Base-by-base conservation (phyloP, 2,329 filamentous ascomycete genomes). In the Arthrobotrys sinensis region DNA sequence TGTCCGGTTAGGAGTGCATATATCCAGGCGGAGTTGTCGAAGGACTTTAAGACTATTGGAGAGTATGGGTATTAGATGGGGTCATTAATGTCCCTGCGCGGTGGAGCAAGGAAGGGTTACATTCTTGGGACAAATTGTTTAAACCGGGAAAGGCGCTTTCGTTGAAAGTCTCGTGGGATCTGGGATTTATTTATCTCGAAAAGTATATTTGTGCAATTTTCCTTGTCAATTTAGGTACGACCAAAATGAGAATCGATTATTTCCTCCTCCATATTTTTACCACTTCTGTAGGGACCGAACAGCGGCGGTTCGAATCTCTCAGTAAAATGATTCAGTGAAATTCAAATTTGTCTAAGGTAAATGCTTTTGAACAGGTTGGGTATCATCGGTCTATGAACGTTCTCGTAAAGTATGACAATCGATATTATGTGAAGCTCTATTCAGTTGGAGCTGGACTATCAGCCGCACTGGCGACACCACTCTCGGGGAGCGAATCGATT, bases 381-480 rank as follows among this genome's bases (percentile, higher is more conserved):
- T 60, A 64, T 45, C 40, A 45, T 45, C 40, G 14, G 40, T 45
- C 40, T 45, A 45, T 45, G n/a, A 45, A 45, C 14, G 14, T 45
- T 12, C 14, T 45, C n/a, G 40, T 45, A 6, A 45, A 5, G 4
- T 45, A n/a, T 12, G 36, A 12, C 12, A 38, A 38, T 38, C 36
- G 5, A 16, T 7, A 16, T n/a, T n/a, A n/a, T n/a, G n/a, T 45
- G n/a, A 6, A 16, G 10, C 5, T 19, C 28, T n/a, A 60, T 8
- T 73, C 69, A 6, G 83, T 38, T 28, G 86, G 86, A 43, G 86
- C 87, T 0, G 90, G 90, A 0, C 90, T 91, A 0, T 88, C 90
- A 1, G 88, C 87, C 0, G 88, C 88, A 80, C 89, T 90, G 2
- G 87, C 88, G 0, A 88, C 90, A 65, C 88, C 88, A 80, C 86